Percentiles rank a stretch among this genome's conserved stretches.
Conservation (phyloP, 192 early-diverging fungal genomes). For the Umbelopsis ramanniana region DNA sequence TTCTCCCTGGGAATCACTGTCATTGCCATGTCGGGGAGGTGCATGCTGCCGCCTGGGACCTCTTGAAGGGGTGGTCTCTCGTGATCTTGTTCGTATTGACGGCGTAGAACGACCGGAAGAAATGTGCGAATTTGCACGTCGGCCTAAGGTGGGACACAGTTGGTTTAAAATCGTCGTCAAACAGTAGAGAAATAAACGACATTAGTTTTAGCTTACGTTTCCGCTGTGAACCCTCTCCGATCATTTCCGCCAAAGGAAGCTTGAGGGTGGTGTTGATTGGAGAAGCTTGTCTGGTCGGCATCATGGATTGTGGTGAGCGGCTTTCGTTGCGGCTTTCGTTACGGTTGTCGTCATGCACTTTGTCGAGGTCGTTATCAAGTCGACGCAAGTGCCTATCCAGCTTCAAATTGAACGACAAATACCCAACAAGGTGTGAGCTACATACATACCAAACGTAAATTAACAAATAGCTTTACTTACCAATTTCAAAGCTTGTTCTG, state of each 20-base stretch:
- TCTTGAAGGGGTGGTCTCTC: slow-evolving; percentile 6
- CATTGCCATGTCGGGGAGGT: background rate
- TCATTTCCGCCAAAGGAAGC: slow-evolving; percentile 9
- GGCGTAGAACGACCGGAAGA: slow-evolving; percentile 5
- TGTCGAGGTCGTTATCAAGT: slow-evolving; percentile 33
- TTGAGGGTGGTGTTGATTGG: background rate
- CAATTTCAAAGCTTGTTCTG: slow-evolving; percentile 35
- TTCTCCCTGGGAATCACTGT: slow-evolving; percentile 28
- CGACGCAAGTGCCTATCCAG: slow-evolving; percentile 34
- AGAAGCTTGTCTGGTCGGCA: slow-evolving; percentile 5
- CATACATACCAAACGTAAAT: background rate
- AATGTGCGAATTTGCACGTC: slow-evolving; percentile 10
- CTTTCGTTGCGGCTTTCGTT: slow-evolving; percentile 22
- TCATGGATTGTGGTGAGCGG: slow-evolving; percentile 10
- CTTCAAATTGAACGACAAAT: background rate
- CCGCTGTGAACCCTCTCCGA: slow-evolving; percentile 12
- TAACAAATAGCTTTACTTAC: slow-evolving; percentile 12
- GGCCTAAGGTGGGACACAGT: background rate
- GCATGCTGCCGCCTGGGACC: slow-evolving; percentile 12
- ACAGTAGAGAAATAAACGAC: too few relatives aligned
- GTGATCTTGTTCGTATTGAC: slow-evolving; percentile 19
- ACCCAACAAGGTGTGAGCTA: too few relatives aligned
- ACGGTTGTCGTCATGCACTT: slow-evolving; percentile 1
- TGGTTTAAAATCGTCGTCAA: background rate
- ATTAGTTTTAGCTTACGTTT: background rate